These are phyloP conservation scores for Neonectria hederae DNA, from an alignment of 2,329 filamentous ascomycete genomes.

Conservation along the genomic window DNA sequence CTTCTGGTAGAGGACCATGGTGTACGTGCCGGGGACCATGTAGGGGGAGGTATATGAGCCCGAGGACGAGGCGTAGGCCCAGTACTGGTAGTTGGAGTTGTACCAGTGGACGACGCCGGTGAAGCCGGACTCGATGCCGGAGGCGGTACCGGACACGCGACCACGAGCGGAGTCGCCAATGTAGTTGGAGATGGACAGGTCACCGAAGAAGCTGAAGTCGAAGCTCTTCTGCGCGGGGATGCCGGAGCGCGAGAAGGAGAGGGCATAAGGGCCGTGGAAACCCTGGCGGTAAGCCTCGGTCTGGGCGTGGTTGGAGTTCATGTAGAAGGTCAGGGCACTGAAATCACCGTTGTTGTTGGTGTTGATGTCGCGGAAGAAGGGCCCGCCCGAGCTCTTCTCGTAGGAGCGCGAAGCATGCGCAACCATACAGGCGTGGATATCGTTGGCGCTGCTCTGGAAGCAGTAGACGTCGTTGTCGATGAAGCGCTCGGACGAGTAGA, in stretches of 20 bases:
- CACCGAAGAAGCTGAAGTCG: slow-evolving; percentile 68
- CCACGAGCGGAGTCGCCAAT: slow-evolving; percentile 66
- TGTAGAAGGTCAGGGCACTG: slow-evolving; percentile 72
- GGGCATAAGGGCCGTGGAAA: slow-evolving; percentile 72
- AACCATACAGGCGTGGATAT: slow-evolving; percentile 69
- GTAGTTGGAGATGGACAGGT: slow-evolving; percentile 66
- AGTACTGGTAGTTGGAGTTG: slow-evolving; percentile 71
- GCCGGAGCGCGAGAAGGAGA: slow-evolving; percentile 67
- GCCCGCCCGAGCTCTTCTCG: slow-evolving; percentile 71
- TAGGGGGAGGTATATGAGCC: slow-evolving; percentile 70
- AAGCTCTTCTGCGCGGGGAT: slow-evolving; percentile 58
- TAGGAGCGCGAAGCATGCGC: slow-evolving; percentile 56
- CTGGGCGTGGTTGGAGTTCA: slow-evolving; percentile 72
- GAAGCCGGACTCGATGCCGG: slow-evolving; percentile 62
- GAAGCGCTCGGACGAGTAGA: slow-evolving; percentile 75
- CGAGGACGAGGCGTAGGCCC: slow-evolving; percentile 63
- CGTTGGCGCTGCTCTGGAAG: slow-evolving; percentile 58
- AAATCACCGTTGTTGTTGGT: slow-evolving; percentile 68
- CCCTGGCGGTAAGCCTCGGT: slow-evolving; percentile 71
- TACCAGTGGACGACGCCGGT: slow-evolving; percentile 72
- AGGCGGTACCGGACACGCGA: slow-evolving; percentile 67
- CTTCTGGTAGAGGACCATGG: slow-evolving; percentile 71
- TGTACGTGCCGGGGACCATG: slow-evolving; percentile 75
- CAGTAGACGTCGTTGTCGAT: slow-evolving; percentile 74
- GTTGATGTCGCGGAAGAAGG: slow-evolving; percentile 73